A percentile compares a stretch with the other conserved stretches of the same genome.
These are phyloP conservation scores for Cylindrotheca fusiformis DNA, from an alignment of 108 stramenopile species.

Conservation along the genomic window DNA sequence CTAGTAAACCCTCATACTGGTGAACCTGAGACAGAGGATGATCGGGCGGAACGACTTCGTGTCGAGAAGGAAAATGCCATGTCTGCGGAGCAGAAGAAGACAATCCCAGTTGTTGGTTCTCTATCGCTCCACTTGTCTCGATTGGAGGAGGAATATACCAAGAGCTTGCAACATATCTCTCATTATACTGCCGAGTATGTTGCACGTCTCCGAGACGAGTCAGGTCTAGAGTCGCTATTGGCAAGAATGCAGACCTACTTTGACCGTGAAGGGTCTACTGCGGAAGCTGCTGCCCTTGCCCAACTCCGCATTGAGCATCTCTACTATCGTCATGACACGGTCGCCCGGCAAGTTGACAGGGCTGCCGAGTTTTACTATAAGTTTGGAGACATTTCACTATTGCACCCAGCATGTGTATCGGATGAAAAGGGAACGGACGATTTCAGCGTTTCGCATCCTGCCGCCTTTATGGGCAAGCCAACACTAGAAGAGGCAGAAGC, in stretches of 20 bases:
- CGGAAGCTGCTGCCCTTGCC: constrained; percentile 77
- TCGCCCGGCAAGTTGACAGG: constrained; percentile 83
- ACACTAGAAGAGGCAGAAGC: constrained; percentile 30
- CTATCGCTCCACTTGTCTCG: constrained; percentile 79
- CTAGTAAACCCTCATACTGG: constrained; percentile 83
- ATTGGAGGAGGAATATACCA: constrained; percentile 96
- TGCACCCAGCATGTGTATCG: constrained; percentile 83
- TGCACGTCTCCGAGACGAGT: constrained; percentile 87
- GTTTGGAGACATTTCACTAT: constrained; percentile 61
- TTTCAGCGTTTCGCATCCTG: constrained; percentile 58
- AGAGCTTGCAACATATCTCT: constrained; percentile 90
- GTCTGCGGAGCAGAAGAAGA: constrained; percentile 73
- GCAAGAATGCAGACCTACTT: constrained; percentile 79
- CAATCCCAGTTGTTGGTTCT: constrained; percentile 87
- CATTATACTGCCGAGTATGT: constrained; percentile 94
- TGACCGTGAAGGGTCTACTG: constrained; percentile 58
- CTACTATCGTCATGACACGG: constrained; percentile 96
- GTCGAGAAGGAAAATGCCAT: constrained; percentile 73
- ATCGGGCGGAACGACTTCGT: constrained; percentile 82
- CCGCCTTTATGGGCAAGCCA: constrained; percentile 64
- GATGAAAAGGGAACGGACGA: constrained; percentile 26
- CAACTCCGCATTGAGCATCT: constrained; percentile 87
- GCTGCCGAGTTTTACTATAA: constrained; percentile 64
- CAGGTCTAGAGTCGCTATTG: constrained; percentile 77
- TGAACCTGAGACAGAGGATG: constrained; percentile 78